Base-by-base conservation (phyloP, 2,329 filamentous ascomycete genomes). In the Diplocarpon rosae region DNA sequence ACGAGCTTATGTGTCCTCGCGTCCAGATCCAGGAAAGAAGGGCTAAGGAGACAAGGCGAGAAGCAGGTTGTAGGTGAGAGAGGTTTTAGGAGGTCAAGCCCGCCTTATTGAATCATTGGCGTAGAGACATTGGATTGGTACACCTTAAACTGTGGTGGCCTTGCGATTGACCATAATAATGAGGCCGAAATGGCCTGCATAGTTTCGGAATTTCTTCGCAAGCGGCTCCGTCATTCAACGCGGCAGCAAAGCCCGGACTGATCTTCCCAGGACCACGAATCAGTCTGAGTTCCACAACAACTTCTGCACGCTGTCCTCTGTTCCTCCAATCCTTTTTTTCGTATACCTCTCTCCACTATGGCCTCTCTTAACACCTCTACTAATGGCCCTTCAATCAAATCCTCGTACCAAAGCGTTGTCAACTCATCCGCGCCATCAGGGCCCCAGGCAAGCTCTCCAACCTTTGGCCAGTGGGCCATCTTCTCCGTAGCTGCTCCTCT, bases 401-500 rank as follows among this genome's bases (percentile, higher is more conserved):
- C 81, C 68, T 86, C 82, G 72, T 87, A 85, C 62, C 73, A 82
- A 60, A 73, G 76, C 42, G 71, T 86, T 40, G 70, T 85, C 59
- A 76, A 82, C 62, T 68, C 75, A 42, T 65, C 75, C 39, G 62
- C 70, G 46, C 71, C 78, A 13, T 70, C 73, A 49, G 74, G 74
- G 12, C 60, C 71, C 37, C 70, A 73, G 46, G 70, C 75, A 9
- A 72, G 71, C 61, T 95, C 89, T 38, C 75, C 85, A 32, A 95
- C 88, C 38, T 85, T 85, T 61, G 88, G 78, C 51, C 85, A 90
- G 70, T 98, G 92, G 92, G 90, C 87, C 15, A 71, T 98, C 50
- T 95, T 93, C 68, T 85, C 85, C 7, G 92, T 98, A 33, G 85
- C 92, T 63, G 85, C 90, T 48, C 92, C 92, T 43, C 76, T 98